A percentile compares a stretch with the other conserved stretches of the same genome.
Conservation (phyloP, 2,329 filamentous ascomycete genomes). For the Alternaria sp. region DNA sequence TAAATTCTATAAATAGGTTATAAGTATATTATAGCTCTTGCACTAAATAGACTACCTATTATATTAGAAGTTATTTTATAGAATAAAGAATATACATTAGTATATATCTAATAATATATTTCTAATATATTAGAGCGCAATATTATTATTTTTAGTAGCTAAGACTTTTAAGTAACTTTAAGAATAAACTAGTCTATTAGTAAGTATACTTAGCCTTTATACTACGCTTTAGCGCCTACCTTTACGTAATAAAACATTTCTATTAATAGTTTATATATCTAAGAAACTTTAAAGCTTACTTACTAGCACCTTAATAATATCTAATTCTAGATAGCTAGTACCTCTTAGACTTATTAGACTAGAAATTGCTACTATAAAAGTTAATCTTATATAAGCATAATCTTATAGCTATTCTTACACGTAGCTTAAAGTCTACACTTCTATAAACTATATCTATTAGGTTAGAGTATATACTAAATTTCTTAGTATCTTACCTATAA, state of each 20-base stretch:
- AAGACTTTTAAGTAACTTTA: no score
- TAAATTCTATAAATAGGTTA: not conserved
- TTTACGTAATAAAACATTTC: not conserved
- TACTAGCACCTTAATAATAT: not conserved
- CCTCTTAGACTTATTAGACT: not conserved
- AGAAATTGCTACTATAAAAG: not conserved
- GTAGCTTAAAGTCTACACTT: not conserved
- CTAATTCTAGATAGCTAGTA: not conserved
- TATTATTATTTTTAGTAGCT: no score
- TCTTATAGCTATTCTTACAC: not conserved
- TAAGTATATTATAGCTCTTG: not conserved
- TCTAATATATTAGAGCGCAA: not conserved
- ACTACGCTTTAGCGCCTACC: not conserved
- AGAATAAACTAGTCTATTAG: no score
- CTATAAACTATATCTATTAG: constrained; percentile 4
- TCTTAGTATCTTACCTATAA: not conserved
- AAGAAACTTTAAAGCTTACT: not conserved
- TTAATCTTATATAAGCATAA: not conserved
- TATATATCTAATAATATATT: not conserved
- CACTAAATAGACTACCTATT: not conserved
- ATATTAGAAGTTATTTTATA: not conserved
- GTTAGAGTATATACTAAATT: not conserved
- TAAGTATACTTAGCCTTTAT: no score
- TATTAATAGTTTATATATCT: not conserved
- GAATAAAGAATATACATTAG: not conserved